Evolutionary conservation across 192 early-diverging fungal species (phyloP), one percentile per base, ranked within the genome.

Genomic region (Tieghemiomyces parasiticus): DNA sequence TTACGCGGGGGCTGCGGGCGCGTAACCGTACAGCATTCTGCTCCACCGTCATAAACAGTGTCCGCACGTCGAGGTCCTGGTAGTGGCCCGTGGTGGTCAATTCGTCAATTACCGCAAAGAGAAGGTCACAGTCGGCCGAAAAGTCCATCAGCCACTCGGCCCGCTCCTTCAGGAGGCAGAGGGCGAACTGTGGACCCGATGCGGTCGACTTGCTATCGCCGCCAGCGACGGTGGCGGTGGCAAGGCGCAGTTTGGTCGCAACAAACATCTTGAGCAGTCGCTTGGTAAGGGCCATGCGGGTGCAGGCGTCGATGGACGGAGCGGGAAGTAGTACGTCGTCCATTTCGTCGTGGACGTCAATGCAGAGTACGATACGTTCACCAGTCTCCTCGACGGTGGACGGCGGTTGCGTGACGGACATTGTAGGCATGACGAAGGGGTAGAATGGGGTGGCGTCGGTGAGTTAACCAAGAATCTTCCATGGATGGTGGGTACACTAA

Each of bases 111-210:
- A 52, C 50, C 50, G 26, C 50, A 13, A 3, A 13, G 24, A 52
- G 50, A 14, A 52, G 30, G 26, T 30, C 22, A 0, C 2, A 14
- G 26, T 52, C 50, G 50, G 50, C 30, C 6, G 50, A 52, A 28
- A 52, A 52, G 26, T 52, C 50, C 50, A 52, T 52, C 30, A 52
- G 50, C 50, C 50, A 52, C 8, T 52, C 50, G 2, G 50, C 50
- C 30, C 30, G 50, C 19, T 52, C 26, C 26, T 52, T 52, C 30
- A 52, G 8, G 24, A 52, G 30, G 1, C 16, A 14, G 12, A 52
- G 19, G 50, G 50, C 50, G 30, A 52, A 52, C 6, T 30, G 22
- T 16, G 38, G 38, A 16, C 8, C 16, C 38, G 38, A 42, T 6
- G 6, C 16, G 38, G 38, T 42, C 16, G 38, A 8, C n/a, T n/a